Evolutionary conservation across 2,329 filamentous ascomycete species (phyloP), one percentile per base, ranked within the genome.

Genomic region (Chrysoporthe cubensis): DNA sequence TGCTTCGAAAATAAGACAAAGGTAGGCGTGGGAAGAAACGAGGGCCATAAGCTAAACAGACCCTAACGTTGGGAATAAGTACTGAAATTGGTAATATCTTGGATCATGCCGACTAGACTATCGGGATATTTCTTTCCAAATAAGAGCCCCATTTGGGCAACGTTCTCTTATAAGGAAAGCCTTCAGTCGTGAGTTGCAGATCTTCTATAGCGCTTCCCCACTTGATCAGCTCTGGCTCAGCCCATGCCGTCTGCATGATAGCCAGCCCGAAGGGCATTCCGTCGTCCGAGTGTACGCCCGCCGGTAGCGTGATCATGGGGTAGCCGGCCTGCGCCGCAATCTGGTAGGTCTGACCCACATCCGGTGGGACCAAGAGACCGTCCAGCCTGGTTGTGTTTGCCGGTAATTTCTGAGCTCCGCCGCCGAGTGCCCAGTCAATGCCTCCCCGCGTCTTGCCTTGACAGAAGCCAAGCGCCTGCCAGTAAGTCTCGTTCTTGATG

Each of bases 291-390:
- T 85, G 81, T 6, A 87, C 79, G 1, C 88, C 88, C 0, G 84
- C 88, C 0, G 91, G 91, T 1, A 94, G 75, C 0, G 90, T 92
- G 62, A 93, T 82, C 74, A 91, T 84, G 0, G 91, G 91, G 74
- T 93, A 94, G 0, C 91, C 90, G 5, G 91, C 91, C 78, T 93
- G 90, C 0, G 91, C 91, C 0, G 90, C 88, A 68, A 92, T 86
- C 77, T 92, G 88, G 70, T 88, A 88, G 4, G 86, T 86, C 75
- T 91, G 89, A 0, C 85, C 90, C 3, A 90, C 88, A 73, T 91
- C 87, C 0, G 90, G 83, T 5, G 91, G 91, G 0, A 92, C 88
- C 1, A 94, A 81, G 2, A 94, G 80, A 1, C 85, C 91, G 66
- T 88, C 84, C 1, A 93, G 79, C 26, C 77, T 79, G 60, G 74